These are phyloP conservation scores for Talaromyces sp. DNA, from an alignment of 2,329 filamentous ascomycete species.

Conservation along the genomic window DNA sequence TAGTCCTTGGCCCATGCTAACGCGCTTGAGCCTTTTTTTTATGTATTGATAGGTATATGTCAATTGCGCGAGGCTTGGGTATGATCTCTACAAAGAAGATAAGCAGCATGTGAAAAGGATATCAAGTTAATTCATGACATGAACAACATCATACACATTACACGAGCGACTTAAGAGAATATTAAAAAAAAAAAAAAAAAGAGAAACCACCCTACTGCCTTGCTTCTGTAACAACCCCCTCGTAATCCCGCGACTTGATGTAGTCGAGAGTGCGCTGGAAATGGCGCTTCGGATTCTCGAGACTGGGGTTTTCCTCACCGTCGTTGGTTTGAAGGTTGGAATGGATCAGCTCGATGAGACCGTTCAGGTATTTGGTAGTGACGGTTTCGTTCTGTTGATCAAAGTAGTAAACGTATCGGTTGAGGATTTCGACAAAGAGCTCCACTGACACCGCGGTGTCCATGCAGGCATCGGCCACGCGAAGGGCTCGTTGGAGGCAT, in stretches of 20 bases:
- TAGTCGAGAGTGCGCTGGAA: slow-evolving; percentile 94
- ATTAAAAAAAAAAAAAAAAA: background rate
- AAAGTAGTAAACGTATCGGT: slow-evolving; percentile 98
- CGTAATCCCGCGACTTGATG: slow-evolving; percentile 85
- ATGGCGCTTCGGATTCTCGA: slow-evolving; percentile 88
- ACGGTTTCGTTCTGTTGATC: slow-evolving; percentile 98
- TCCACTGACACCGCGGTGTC: slow-evolving; percentile 96
- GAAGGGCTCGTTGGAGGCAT: slow-evolving; percentile 88
- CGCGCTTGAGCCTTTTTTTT: background rate
- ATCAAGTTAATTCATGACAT: slow-evolving; percentile 12
- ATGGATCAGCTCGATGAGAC: slow-evolving; percentile 95
- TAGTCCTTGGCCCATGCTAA: too few species aligned
- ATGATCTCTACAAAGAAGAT: background rate
- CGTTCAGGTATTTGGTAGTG: slow-evolving; percentile 96
- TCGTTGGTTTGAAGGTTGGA: slow-evolving; percentile 88
- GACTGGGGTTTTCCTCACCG: slow-evolving; percentile 56
- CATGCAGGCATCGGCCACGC: slow-evolving; percentile 98
- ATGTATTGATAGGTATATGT: background rate
- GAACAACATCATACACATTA: slow-evolving; percentile 2
- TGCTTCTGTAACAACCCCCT: slow-evolving; percentile 74
- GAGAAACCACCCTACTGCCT: slow-evolving; percentile 35
- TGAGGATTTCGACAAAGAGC: slow-evolving; percentile 95
- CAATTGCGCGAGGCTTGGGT: background rate
- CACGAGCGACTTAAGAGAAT: background rate
- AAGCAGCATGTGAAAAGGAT: background rate